Percentiles rank a stretch among this genome's conserved stretches.
These are phyloP conservation scores for Lachancea thermotolerans DNA, from an alignment of 805 yeast genomes.

Conservation along the genomic window DNA sequence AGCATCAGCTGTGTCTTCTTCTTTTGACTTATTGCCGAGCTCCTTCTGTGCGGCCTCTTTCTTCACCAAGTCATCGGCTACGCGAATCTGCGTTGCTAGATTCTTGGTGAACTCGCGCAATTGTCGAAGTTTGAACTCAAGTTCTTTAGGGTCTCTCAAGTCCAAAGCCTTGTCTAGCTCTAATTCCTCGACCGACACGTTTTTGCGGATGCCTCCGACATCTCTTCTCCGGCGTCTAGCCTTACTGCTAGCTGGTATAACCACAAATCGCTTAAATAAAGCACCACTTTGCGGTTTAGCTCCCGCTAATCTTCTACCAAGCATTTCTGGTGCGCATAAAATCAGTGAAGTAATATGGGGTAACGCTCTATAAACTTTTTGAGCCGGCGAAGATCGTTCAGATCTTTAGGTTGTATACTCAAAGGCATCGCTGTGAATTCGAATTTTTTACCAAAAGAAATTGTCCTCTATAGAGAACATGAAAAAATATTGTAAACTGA, in stretches of 20 bases:
- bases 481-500: no score
- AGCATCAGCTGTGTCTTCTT: not conserved
- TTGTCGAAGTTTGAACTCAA: constrained; percentile 24
- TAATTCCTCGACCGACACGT: constrained; percentile 13
- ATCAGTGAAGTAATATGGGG: not conserved
- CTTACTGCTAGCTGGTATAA: constrained; percentile 2
- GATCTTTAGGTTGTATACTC: no score
- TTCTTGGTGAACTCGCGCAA: constrained; percentile 24
- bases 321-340: not conserved
- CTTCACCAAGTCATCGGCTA: constrained; percentile 10
- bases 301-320: not conserved
- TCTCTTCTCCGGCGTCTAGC: constrained; percentile 4
- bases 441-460: not conserved
- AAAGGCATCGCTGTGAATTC: constrained; percentile 1
- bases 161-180: constrained; percentile 7
- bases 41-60: constrained; percentile 5
- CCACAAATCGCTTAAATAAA: constrained; percentile 3
- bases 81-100: constrained; percentile 15
- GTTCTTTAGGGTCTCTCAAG: constrained; percentile 6
- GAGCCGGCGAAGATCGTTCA: not conserved
- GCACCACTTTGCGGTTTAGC: not conserved
- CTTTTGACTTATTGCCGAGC: not conserved
- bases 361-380: not conserved
- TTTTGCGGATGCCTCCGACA: not conserved
- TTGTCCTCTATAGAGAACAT: not conserved